Evolutionary conservation across 306 rosid species (phyloP), one percentile per base, ranked within the genome.

Genomic region (Potentilla sterilis): DNA sequence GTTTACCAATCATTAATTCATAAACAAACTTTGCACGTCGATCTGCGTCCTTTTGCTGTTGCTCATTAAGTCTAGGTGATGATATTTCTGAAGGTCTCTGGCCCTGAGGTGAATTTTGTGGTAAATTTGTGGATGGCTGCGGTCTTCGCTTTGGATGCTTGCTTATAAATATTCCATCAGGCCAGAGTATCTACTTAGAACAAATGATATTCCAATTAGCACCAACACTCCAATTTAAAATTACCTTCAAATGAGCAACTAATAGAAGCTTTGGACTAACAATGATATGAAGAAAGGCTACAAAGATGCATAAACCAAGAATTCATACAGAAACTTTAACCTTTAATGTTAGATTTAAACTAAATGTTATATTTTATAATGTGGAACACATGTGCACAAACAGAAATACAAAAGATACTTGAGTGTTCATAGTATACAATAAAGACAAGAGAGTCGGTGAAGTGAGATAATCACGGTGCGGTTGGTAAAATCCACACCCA

Each of bases 101-200:
- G 57, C 86, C 81, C 11, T 54, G 77, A 70, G 87, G 82, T 59
- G 88, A 90, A 59, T 63, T 82, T 71, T 80, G 91, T 9, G 91
- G 55, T 80, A 84, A 46, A 70, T 81, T 87, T 7, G 81, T 35
- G 11, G 91, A 48, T 47, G 86, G 73, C 34, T 80, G 90, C 12
- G 81, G 87, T 71, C 85, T 80, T 64, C 95, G 88, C 77, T 89
- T 92, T 72, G 97, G 99, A 86, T 89, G 99, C 84, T 96, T 96
- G 79, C 86, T 90, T 80, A 96, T 69, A 84, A 96, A 96, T 80
- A 96, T 86, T 78, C 99, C 99, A 86, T 89, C 99, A 75, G 98
- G 98, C 99, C 99, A 92, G 47, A 96, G 89, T 74, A 96, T 92
- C 99, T 95, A 57, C 63, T 49, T 9, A 82, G 77, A 77, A 65